phyloP scores from a whole-genome alignment of 768 basidiomycete genomes.

The Amanita pallidorosea region DNA sequence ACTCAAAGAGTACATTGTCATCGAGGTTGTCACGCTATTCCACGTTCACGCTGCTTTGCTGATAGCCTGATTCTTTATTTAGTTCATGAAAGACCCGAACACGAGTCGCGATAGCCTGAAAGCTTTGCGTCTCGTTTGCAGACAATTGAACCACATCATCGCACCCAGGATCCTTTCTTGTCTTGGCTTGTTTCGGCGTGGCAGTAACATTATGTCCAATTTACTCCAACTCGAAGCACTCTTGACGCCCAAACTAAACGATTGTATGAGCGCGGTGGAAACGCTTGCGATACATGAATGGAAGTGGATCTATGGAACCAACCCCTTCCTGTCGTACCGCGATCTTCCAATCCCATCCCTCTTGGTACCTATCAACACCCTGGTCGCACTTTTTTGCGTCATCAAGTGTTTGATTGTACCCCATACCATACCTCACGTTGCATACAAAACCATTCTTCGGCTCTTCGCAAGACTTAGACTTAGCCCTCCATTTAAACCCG shows the following conservation, averaged over 20 bases:
- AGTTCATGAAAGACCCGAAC: neutral
- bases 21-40: too few species aligned
- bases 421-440: neutral
- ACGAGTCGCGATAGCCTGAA: neutral
- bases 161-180: neutral
- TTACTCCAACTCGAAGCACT: neutral
- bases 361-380: neutral
- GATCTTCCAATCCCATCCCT: neutral
- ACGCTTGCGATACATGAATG: neutral
- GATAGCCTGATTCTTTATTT: neutral
- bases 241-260: neutral
- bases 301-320: neutral
- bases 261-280: neutral
- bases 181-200: neutral
- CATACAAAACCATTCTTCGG: neutral
- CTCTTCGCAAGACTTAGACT: neutral
- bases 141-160: neutral
- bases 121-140: neutral
- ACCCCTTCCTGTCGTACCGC: neutral
- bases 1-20: too few species aligned
- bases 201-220: neutral
- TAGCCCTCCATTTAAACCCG: neutral
- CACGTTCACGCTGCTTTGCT: neutral
- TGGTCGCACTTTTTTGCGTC: neutral
- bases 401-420: neutral